phyloP scores from a whole-genome alignment of 176 grass and related monocot genomes.

The Aegilops tauschii region DNA sequence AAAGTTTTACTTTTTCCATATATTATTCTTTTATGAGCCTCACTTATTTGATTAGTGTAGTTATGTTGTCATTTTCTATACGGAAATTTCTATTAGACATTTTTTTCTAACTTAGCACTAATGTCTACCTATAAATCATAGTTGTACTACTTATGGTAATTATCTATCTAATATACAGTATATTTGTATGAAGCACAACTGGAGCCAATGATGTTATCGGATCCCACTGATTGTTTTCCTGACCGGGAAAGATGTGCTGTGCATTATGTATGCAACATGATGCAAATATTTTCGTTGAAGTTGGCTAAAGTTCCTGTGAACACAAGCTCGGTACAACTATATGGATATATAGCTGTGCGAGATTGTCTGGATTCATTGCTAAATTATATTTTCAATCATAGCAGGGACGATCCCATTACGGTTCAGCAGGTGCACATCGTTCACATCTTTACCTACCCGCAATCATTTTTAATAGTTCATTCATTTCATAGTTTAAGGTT shows the following conservation, averaged over 20 bases:
- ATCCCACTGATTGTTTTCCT: background rate
- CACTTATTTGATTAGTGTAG: background rate
- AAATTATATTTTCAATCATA: too few species aligned
- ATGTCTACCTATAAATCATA: background rate
- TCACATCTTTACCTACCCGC: too few species aligned
- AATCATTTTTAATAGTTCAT: too few species aligned
- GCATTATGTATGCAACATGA: background rate
- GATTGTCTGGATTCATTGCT: background rate
- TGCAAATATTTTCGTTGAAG: background rate
- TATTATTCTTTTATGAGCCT: too few species aligned
- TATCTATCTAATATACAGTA: background rate
- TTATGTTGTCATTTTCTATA: background rate
- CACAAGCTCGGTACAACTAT: background rate
- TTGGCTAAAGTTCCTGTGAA: background rate
- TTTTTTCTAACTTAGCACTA: background rate
- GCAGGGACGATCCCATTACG: too few species aligned
- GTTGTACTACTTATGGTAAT: background rate
- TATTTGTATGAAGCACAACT: background rate
- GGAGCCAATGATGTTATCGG: background rate
- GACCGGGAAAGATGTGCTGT: background rate
- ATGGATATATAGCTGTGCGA: background rate
- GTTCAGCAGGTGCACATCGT: too few species aligned
- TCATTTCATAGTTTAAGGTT: too few species aligned
- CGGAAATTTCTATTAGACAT: background rate
- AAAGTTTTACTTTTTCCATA: too few species aligned